phyloP scores from a whole-genome alignment of 139 green algal genomes.

The Mychonastes homosphaera region DNA sequence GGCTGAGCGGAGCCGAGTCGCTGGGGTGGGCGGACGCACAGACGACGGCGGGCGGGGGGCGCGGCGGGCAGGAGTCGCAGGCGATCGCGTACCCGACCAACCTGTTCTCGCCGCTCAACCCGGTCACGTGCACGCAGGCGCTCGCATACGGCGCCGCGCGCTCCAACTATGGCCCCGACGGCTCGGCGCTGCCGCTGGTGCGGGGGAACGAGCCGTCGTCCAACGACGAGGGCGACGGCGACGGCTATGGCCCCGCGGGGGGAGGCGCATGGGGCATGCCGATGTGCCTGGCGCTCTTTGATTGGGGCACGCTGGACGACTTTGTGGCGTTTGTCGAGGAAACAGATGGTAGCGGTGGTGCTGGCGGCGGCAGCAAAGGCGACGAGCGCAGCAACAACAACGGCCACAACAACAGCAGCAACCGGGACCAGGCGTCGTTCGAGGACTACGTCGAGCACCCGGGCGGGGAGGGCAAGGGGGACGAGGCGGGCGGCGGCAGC shows the following conservation, averaged over 20 bases:
- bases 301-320: constrained; percentile 18
- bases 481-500: no score
- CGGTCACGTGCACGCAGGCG: constrained; percentile 31
- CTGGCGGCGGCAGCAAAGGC: no score
- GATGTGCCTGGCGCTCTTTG: constrained; percentile 16
- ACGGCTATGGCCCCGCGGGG: no score
- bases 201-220: constrained; percentile 1
- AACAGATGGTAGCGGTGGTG: no score
- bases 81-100: constrained; percentile 28
- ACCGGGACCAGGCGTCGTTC: no score
- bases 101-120: constrained; percentile 24
- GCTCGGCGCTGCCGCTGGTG: not conserved
- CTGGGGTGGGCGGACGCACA: constrained; percentile 6
- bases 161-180: constrained; percentile 12
- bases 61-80: constrained; percentile 27
- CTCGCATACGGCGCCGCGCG: constrained; percentile 10
- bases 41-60: constrained; percentile 16
- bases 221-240: no score
- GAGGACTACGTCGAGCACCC: no score
- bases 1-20: not conserved
- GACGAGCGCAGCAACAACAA: no score
- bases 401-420: no score
- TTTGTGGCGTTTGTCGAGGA: constrained; percentile 7
- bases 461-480: no score
- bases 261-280: no score